phyloP scores from a whole-genome alignment of 2,329 filamentous ascomycete genomes.

The Fusarium sublunatum region DNA sequence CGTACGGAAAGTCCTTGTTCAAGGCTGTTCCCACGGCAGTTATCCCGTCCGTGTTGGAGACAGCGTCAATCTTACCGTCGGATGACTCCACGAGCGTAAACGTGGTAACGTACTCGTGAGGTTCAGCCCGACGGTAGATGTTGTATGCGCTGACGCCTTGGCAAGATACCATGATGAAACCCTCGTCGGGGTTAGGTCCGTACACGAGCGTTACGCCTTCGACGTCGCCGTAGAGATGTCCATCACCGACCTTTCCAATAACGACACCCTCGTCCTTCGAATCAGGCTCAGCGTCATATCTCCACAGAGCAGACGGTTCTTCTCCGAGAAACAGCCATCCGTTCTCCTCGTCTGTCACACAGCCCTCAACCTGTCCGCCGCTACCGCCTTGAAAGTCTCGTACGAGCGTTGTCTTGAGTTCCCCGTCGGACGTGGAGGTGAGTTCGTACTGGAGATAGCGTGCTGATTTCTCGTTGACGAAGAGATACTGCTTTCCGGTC shows the following conservation, averaged over 20 bases:
- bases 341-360: slow-evolving; percentile 63
- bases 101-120: slow-evolving; percentile 61
- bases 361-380: slow-evolving; percentile 66
- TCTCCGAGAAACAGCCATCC: slow-evolving; percentile 64
- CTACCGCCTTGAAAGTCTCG: slow-evolving; percentile 63
- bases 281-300: slow-evolving; percentile 63
- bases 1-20: slow-evolving; percentile 55
- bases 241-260: slow-evolving; percentile 59
- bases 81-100: slow-evolving; percentile 59
- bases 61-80: slow-evolving; percentile 58
- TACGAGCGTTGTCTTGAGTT: slow-evolving; percentile 59
- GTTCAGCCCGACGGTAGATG: slow-evolving; percentile 60
- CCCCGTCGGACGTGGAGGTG: slow-evolving; percentile 53
- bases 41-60: slow-evolving; percentile 66
- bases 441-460: slow-evolving; percentile 66
- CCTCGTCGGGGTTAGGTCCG: slow-evolving; percentile 56
- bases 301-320: slow-evolving; percentile 63
- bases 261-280: slow-evolving; percentile 49
- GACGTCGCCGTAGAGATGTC: slow-evolving; percentile 62
- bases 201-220: slow-evolving; percentile 64
- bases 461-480: slow-evolving; percentile 65
- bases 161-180: slow-evolving; percentile 63
- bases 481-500: slow-evolving; percentile 63
- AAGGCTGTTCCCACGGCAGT: slow-evolving; percentile 58
- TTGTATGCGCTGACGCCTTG: slow-evolving; percentile 66